Evolutionary conservation across 169 alveolate genomes (phyloP), one percentile per base, ranked within the genome.

Genomic region (Plasmodium fragile): DNA sequence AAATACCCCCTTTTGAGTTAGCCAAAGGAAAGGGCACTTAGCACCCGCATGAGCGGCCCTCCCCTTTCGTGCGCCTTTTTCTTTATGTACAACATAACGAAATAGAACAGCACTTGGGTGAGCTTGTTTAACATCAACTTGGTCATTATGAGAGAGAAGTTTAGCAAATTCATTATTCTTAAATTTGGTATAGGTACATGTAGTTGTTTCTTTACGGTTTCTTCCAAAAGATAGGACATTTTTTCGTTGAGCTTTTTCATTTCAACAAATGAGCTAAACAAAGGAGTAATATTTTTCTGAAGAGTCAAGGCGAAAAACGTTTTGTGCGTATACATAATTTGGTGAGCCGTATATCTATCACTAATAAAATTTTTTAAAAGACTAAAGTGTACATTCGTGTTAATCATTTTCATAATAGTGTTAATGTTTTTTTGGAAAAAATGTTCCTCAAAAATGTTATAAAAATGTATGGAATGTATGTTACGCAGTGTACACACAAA

Each of bases 281-380:
- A 34, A 3, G 94, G 45, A n/a, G 81, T 65, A 11, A 22, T 89
- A 32, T 89, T 89, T 59, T 78, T 78, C 36, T 78, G 45, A 39
- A 79, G 10, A 65, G 94, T 72, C 25, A 89, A 55, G 28, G 41
- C 18, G 52, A 89, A 53, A 89, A 89, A 89, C 2, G 82, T 77
- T 89, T 89, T 77, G 49, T 89, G 81, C 32, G 82, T 59, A 34
- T 89, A 65, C 65, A 77, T 28, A 77, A 89, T 79, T 59, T 78
- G 49, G 22, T 78, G 70, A 18, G 83, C 28, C 52, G 75, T 30
- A 78, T 89, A 55, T 78, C 43, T 78, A 89, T 89, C 89, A 65
- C 49, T 89, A 41, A 78, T 78, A 65, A 39, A 89, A 89, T 70
- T 79, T 89, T 89, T 89, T 52, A 89, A 79, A 78, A 89, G 82